phyloP scores from a whole-genome alignment of 2,329 filamentous ascomycete species.

The Colletotrichum musicola region DNA sequence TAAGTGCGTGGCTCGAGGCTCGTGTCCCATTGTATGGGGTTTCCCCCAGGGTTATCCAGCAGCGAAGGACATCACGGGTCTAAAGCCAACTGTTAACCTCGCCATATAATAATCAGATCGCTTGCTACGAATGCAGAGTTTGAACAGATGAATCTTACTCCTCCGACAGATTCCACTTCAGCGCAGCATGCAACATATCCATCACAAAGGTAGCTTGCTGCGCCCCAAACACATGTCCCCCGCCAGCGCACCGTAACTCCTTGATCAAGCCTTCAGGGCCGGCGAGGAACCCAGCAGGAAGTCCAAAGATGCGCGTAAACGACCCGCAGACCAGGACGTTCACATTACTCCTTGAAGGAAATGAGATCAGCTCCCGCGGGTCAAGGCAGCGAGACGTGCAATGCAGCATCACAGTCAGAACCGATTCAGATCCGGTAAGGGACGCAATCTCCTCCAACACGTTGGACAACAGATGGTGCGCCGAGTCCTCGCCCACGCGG shows the following conservation, averaged over 20 bases:
- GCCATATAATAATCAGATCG: no score
- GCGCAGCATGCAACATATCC: conserved; percentile 29
- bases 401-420: conserved; percentile 33
- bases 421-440: conserved; percentile 8
- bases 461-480: conserved; percentile 6
- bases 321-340: conserved; percentile 31
- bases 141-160: not conserved
- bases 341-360: not conserved
- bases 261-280: conserved; percentile 26
- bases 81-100: no score
- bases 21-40: no score
- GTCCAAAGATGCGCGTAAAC: conserved; percentile 21
- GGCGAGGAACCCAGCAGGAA: conserved; percentile 29
- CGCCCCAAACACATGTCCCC: conserved; percentile 34
- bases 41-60: no score
- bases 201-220: conserved; percentile 33
- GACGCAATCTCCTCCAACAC: conserved; percentile 16
- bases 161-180: conserved; percentile 15
- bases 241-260: conserved; percentile 37
- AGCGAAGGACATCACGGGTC: no score
- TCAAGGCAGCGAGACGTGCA: conserved; percentile 21
- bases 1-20: no score
- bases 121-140: not conserved
- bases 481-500: conserved; percentile 15
- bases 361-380: conserved; percentile 5